phyloP scores from a whole-genome alignment of 805 yeast species.

The Hyphopichia homilentoma region DNA sequence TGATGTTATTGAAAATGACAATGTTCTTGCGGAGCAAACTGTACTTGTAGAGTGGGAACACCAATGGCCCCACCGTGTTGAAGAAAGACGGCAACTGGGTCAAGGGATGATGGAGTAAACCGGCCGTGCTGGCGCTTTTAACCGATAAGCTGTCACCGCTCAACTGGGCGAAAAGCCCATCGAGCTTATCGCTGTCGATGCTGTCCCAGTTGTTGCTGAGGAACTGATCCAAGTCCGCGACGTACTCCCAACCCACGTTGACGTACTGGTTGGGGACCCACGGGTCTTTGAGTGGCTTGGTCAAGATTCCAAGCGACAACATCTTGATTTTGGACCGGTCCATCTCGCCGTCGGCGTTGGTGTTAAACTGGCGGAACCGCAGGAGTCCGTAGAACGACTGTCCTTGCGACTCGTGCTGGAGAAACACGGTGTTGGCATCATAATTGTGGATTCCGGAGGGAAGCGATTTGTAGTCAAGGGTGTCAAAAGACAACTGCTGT shows the following conservation, averaged over 20 bases:
- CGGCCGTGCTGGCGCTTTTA: conserved; percentile 5
- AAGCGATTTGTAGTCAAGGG: conserved; percentile 35
- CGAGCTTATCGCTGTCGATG: conserved; percentile 15
- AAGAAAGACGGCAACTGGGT: conserved; percentile 43
- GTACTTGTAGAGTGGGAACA: conserved; percentile 62
- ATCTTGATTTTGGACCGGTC: conserved; percentile 30
- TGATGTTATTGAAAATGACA: conserved; percentile 34
- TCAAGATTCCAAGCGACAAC: conserved; percentile 36
- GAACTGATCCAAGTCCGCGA: conserved; percentile 19
- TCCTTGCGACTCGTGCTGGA: conserved; percentile 23
- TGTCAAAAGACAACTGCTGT: conserved; percentile 17
- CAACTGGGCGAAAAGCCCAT: conserved; percentile 12
- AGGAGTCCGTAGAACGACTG: conserved; percentile 32
- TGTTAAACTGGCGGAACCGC: conserved; percentile 23
- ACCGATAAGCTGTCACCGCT: conserved; percentile 5
- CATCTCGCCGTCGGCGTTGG: conserved; percentile 2
- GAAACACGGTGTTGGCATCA: conserved; percentile 23
- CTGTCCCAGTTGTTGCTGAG: conserved; percentile 3
- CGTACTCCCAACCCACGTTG: conserved; percentile 37
- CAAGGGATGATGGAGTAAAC: conserved; percentile 37
- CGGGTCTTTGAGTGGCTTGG: conserved; percentile 21
- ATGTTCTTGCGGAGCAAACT: conserved; percentile 56
- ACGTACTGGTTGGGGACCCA: conserved; percentile 37
- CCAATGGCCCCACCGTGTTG: conserved; percentile 57
- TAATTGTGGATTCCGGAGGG: conserved; percentile 41